Base-by-base conservation (phyloP, 345 rosid species). In the Isatis tinctoria region DNA sequence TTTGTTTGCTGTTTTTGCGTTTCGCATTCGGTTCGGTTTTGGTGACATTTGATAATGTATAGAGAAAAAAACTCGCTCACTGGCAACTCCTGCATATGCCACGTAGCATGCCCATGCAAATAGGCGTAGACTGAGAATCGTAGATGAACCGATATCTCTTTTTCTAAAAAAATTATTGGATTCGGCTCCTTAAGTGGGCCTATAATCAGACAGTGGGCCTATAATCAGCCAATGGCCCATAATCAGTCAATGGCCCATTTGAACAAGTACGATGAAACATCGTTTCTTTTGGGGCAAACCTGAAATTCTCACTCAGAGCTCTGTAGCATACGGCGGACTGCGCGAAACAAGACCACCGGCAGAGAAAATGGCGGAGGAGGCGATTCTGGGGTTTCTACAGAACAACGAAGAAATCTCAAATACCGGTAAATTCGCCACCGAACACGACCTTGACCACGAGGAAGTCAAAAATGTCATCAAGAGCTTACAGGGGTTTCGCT, bases 401-500 rank as follows among this genome's bases (percentile, higher is more conserved):
- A 72, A 51, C 22, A 82, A 78, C 63, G 89, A 85, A 3, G 84
- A 77, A 75, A 89, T 94, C 73, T 16, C 80, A 0, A 89, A 89
- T 74, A 91, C 97, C 6, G 97, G 91, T 32, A 59, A 70, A 20
- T 91, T 91, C 82, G 85, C 96, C 0, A 65, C 76, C 18, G 85
- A 83, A 41, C 76, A 37, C 5, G 83, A 81, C 18, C 78, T 89
- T 54, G 88, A 87, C 68, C 98, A 91, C 81, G 78, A 60, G 64
- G 94, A 87, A 8, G 81, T 88, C 26, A 86, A 85, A 75, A 91
- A 91, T 69, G 87, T 82, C 74, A 71, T 91, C 78, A 91, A 90
- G 85, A 91, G 98, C 77, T 91, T 94, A 60, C 84, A 79, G 64
- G 96, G 95, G 51, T 93, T 89, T 82, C 73, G 83, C 28, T 93